Base-by-base conservation (phyloP, 257 asterid species). In the Striga asiatica region DNA sequence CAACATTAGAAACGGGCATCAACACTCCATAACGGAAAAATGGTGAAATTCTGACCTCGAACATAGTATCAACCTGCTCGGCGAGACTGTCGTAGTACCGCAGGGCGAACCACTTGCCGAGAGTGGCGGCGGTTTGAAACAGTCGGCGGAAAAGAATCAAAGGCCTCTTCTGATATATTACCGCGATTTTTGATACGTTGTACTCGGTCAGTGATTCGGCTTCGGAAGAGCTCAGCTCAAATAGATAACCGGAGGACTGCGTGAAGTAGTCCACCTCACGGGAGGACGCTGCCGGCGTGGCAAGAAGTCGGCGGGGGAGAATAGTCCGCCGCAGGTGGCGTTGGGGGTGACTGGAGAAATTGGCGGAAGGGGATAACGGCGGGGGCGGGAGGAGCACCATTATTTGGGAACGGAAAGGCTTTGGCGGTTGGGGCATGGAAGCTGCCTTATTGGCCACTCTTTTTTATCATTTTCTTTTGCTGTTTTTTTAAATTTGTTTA, bases 71-170 rank as follows among this genome's bases (percentile, higher is more conserved):
- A 16, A 81, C 71, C 38, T 95, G 94, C 53, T 78, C 95, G 32
- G 80, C 65, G 62, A 77, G 45, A 27, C 68, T 49, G 57, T 91
- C 96, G 69, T 81, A 71, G 72, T 74, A 86, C 16, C 98, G 82
- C 50, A 83, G 80, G 14, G 87, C 96, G 69, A 84, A 84, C 98
- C 98, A 91, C 70, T 79, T 82, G 70, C 98, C 95, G 13, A 91
- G 80, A 20, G 92, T 83, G 50, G 82, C 66, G 38, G 81, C 85
- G 17, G 73, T 76, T 65, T 91, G 98, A 46, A 91, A 69, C 43
- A 91, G 68, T 11, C 98, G 80, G 31, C 96, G 93, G 50, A 86
- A 56, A 31, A 91, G 76, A 68, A 91, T 59, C 28, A 80, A 28
- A 43, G 98, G 98, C 75, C 80, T 91, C 67, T 69, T 86, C 84